A percentile compares a stretch with the other conserved stretches of the same genome.
Conservation (phyloP, 2,329 filamentous ascomycete species). For the Coniella vitis region DNA sequence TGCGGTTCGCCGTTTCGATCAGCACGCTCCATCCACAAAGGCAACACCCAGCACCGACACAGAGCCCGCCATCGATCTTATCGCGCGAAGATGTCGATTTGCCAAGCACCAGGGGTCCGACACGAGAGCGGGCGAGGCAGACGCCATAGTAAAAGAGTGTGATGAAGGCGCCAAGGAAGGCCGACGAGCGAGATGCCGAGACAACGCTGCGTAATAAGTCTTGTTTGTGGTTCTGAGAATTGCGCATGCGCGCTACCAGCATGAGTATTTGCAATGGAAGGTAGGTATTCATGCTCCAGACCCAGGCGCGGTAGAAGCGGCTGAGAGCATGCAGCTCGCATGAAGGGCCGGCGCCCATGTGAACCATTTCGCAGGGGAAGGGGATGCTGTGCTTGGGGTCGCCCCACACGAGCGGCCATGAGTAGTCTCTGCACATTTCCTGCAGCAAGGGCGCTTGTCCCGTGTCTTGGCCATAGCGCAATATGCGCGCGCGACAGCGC, state of each 20-base stretch:
- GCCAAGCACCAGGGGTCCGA: slow-evolving; percentile 65
- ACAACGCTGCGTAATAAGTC: slow-evolving; percentile 42
- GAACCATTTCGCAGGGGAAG: slow-evolving; percentile 76
- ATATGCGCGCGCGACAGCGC: slow-evolving; percentile 53
- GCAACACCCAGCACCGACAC: slow-evolving; percentile 64
- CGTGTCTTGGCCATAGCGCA: slow-evolving; percentile 68
- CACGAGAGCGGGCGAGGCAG: slow-evolving; percentile 65
- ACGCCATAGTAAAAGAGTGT: slow-evolving; percentile 79
- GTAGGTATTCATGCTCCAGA: slow-evolving; percentile 70
- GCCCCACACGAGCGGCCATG: slow-evolving; percentile 62
- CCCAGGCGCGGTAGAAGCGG: slow-evolving; percentile 63
- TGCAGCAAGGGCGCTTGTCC: slow-evolving; percentile 62
- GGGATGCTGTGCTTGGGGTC: slow-evolving; percentile 64
- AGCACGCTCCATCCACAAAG: slow-evolving; percentile 80
- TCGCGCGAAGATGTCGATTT: slow-evolving; percentile 39
- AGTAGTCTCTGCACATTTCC: slow-evolving; percentile 66
- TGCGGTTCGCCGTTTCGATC: slow-evolving; percentile 57
- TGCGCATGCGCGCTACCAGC: slow-evolving; percentile 49
- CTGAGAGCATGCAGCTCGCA: slow-evolving; percentile 68
- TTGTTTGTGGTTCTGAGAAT: slow-evolving; percentile 29
- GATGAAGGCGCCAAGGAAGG: slow-evolving; percentile 73
- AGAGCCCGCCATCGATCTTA: slow-evolving; percentile 55
- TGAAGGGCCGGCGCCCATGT: slow-evolving; percentile 67
- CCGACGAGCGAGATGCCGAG: slow-evolving; percentile 63
- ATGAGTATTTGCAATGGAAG: slow-evolving; percentile 59